Evolutionary conservation across 768 basidiomycete genomes (phyloP).

Genomic region (Lactifluus subvellereus): DNA sequence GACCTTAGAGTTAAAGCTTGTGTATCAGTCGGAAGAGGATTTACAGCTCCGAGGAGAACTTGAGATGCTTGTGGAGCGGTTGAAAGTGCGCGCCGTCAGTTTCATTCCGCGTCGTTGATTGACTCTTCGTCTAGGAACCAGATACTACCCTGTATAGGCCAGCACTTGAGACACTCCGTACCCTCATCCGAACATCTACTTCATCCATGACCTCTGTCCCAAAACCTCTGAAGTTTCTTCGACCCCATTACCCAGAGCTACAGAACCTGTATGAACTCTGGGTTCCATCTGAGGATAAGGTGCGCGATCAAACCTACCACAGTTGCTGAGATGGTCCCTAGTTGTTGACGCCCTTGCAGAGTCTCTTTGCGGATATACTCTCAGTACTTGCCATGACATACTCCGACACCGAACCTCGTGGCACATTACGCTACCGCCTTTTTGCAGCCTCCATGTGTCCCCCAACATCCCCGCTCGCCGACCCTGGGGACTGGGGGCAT

Average conservation of each 20-base stretch:
- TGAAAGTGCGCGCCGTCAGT: slow-evolving; percentile 57
- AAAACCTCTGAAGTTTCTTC: slow-evolving; percentile 96
- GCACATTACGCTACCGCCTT: slow-evolving; percentile 90
- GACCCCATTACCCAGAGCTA: slow-evolving; percentile 86
- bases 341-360: slow-evolving; percentile 40
- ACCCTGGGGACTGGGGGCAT: slow-evolving; percentile 98
- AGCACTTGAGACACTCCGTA: slow-evolving; percentile 89
- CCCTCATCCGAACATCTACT: slow-evolving; percentile 91
- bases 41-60: slow-evolving; percentile 87
- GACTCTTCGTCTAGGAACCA: slow-evolving; percentile 57
- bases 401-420: slow-evolving; percentile 94
- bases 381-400: slow-evolving; percentile 99
- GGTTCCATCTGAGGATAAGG: slow-evolving; percentile 73
- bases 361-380: slow-evolving; percentile 92
- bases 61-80: slow-evolving; percentile 92
- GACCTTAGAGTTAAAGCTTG: neutral
- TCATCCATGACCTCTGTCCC: slow-evolving; percentile 99
- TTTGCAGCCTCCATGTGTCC: slow-evolving; percentile 68
- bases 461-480: slow-evolving; percentile 59
- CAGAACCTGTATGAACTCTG: slow-evolving; percentile 81
- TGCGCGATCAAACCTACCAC: slow-evolving; percentile 27
- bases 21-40: slow-evolving; percentile 85
- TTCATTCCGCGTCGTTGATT: neutral
- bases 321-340: slow-evolving; percentile 2
- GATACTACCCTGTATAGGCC: slow-evolving; percentile 80